phyloP scores from a whole-genome alignment of 2,329 filamentous ascomycete species.

The Aureobasidium sp. region DNA sequence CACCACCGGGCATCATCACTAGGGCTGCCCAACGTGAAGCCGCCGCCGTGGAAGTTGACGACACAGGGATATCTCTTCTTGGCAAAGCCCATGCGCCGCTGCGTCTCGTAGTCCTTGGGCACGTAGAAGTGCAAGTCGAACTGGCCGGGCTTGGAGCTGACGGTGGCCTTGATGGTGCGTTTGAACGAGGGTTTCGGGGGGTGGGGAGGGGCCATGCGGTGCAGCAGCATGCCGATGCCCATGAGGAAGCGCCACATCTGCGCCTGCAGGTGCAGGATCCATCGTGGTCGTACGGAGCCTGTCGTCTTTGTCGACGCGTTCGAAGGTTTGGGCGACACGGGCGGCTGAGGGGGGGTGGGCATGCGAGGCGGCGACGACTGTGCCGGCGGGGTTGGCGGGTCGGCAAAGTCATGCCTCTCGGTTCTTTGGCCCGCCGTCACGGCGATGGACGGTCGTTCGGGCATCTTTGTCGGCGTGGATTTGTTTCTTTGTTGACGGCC shows the following conservation, averaged over 20 bases:
- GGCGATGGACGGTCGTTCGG: conserved; percentile 3
- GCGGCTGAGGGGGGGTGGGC: background rate
- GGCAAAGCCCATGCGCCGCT: conserved; percentile 30
- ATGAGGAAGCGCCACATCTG: conserved; percentile 61
- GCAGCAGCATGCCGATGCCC: conserved; percentile 61
- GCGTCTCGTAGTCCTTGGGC: conserved; percentile 44
- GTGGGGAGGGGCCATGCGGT: conserved; percentile 54
- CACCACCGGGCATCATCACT: conserved; percentile 58
- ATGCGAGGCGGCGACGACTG: background rate
- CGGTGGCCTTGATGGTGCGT: conserved; percentile 46
- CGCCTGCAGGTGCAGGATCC: conserved; percentile 57
- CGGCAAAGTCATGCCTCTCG: conserved; percentile 4
- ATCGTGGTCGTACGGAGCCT: conserved; percentile 30
- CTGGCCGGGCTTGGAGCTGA: conserved; percentile 38
- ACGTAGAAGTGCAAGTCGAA: conserved; percentile 57
- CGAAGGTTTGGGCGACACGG: background rate
- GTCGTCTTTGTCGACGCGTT: background rate
- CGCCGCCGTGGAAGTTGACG: conserved; percentile 59
- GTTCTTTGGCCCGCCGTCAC: background rate
- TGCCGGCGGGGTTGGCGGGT: background rate
- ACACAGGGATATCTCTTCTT: conserved; percentile 45
- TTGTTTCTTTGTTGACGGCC: background rate
- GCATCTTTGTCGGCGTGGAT: background rate
- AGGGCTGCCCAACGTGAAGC: conserved; percentile 53
- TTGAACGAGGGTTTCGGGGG: conserved; percentile 56